Conservation (phyloP, 1,139 yeast species). For the Yamadazyma jaroonii region DNA sequence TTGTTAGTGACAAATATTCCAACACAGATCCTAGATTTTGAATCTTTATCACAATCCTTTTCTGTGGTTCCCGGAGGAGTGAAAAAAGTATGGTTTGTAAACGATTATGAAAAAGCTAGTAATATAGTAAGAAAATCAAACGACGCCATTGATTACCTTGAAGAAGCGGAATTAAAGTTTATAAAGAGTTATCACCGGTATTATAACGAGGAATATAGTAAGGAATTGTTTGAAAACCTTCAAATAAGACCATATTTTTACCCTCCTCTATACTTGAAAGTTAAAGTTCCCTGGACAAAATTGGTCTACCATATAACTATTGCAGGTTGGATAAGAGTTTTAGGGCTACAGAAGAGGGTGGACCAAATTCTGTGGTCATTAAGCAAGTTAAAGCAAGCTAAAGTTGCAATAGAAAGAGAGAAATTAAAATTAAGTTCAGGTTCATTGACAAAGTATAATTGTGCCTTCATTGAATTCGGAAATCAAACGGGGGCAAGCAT, state of each 20-base stretch:
- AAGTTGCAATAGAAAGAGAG: constrained; percentile 20
- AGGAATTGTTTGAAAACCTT: constrained; percentile 4
- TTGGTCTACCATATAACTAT: constrained; percentile 9
- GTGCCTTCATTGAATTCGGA: constrained; percentile 53
- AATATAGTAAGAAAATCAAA: constrained; percentile 21
- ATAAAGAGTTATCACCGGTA: constrained; percentile 15
- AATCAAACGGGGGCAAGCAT: constrained; percentile 48
- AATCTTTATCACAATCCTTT: constrained; percentile 24
- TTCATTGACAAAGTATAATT: constrained; percentile 26
- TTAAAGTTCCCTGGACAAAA: constrained; percentile 6
- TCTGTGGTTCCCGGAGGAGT: constrained; percentile 45
- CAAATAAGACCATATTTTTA: constrained; percentile 20
- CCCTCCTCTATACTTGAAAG: constrained; percentile 29
- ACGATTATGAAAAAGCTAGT: constrained; percentile 38
- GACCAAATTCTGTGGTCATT: constrained; percentile 29
- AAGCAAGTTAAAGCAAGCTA: constrained; percentile 17
- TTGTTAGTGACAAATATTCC: constrained; percentile 54
- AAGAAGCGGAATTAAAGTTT: constrained; percentile 25
- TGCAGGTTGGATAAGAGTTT: constrained; percentile 33
- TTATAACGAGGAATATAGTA: constrained; percentile 7
- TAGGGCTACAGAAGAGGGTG: constrained; percentile 21
- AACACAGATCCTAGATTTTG: constrained; percentile 22
- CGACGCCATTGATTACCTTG: constrained; percentile 38
- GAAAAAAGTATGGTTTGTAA: constrained; percentile 49
- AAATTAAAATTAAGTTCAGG: constrained; percentile 19